Base-by-base conservation (phyloP, 2,329 filamentous ascomycete genomes). In the Rhytidhysteron rufulum region DNA sequence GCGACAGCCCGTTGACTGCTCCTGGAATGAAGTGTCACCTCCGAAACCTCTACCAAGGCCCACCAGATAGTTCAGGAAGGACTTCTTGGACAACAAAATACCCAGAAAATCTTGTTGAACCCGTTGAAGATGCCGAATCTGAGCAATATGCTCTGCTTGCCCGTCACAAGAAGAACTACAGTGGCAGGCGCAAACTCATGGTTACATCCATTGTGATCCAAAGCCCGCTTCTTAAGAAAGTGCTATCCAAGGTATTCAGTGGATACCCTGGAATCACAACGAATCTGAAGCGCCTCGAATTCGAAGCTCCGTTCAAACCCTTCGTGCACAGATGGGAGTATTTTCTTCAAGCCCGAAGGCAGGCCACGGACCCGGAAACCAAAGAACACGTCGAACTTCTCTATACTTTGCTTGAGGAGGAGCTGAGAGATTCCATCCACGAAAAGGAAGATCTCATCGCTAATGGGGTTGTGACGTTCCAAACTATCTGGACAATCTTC, bases 131-230 rank as follows among this genome's bases (percentile, higher is more conserved):
- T 36, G 33, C 33, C 10, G 42, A 45, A 16, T 41, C 45, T 4
- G 43, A 44, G 17, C 41, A 48, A 31, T 43, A 47, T 35, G 49
- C 49, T 5, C 22, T 53, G 20, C 15, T 56, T 7, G 48, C 49
- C 13, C 46, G 51, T 4, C 47, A 52, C 40, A 47, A 39, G 31
- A 47, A 55, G 29, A 49, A 43, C 20, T 45, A 48, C 13, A 39
- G 51, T 21, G 48, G 48, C 11, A 32, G 30, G 11, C 47, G 42
- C 32, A 46, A 45, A 15, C 41, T 53, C 8, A 40, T 42, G 8
- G 31, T 53, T 18, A 34, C 65, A 22, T 66, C 61, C 2, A 54
- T 67, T 39, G 54, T 58, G 6, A 48, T 66, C 1, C 63, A 67
- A 32, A 65, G 60, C 29, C 53, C 55, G 3, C 37, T 55, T n/a